Conservation (phyloP, 441 rosid species). For the Corymbia citriodora region DNA sequence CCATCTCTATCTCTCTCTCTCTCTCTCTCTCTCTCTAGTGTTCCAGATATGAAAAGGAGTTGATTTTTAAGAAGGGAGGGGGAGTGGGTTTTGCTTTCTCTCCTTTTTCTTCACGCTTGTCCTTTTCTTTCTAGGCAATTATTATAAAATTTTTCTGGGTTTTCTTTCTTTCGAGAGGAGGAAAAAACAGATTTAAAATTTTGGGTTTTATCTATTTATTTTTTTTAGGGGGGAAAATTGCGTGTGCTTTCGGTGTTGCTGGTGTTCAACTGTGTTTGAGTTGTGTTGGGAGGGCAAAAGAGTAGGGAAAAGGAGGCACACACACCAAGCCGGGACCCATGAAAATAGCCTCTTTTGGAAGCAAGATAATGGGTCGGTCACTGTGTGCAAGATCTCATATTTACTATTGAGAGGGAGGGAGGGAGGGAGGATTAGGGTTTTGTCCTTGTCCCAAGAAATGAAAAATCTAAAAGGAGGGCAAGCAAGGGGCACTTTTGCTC, state of each 20-base stretch:
- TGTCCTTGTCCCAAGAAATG: background rate
- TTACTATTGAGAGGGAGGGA: background rate
- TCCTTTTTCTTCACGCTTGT: constrained; percentile 29
- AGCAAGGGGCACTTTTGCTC: background rate
- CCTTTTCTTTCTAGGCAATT: constrained; percentile 6
- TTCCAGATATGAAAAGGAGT: background rate
- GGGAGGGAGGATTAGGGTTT: background rate
- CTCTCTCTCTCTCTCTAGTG: background rate
- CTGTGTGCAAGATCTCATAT: background rate
- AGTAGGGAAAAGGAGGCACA: constrained; percentile 22
- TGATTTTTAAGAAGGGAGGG: constrained; percentile 1
- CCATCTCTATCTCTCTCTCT: background rate
- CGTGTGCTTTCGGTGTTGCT: constrained; percentile 34
- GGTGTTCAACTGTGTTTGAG: background rate
- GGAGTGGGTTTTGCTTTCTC: constrained; percentile 32
- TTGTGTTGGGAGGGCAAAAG: background rate
- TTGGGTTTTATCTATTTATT: background rate
- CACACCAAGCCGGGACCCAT: constrained; percentile 44
- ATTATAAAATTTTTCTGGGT: background rate
- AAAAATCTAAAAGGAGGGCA: background rate
- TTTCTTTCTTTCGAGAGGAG: background rate
- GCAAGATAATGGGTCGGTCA: constrained; percentile 9
- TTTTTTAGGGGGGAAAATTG: background rate
- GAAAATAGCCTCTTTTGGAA: constrained; percentile 18
- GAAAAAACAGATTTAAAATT: background rate